Percentiles rank a stretch among this genome's conserved stretches.
phyloP scores from a whole-genome alignment of 768 basidiomycete genomes.

The Sarcodon aspratus region DNA sequence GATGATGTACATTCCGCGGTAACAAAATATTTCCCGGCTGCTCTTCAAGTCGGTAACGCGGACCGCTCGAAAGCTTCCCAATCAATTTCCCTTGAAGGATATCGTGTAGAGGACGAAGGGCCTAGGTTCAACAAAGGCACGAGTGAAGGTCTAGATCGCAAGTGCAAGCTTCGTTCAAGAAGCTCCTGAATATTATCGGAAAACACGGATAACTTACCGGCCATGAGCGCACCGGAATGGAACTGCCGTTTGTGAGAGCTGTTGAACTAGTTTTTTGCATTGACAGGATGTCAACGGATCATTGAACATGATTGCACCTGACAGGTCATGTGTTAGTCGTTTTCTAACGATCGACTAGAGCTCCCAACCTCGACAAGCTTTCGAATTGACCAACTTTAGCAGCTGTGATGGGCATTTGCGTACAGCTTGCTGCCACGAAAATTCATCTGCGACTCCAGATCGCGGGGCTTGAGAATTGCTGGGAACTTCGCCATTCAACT shows the following conservation, averaged over 20 bases:
- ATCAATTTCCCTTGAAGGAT: background rate
- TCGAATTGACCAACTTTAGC: slow-evolving; percentile 82
- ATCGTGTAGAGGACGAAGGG: background rate
- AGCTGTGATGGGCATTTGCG: slow-evolving; percentile 78
- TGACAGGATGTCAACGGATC: slow-evolving; percentile 61
- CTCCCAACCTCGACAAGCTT: slow-evolving; percentile 78
- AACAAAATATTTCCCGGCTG: too few species aligned
- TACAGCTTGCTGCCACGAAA: slow-evolving; percentile 56
- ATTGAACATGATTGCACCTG: slow-evolving; percentile 98
- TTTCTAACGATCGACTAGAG: background rate
- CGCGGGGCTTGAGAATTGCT: background rate
- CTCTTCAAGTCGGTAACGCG: too few species aligned
- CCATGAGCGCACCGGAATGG: slow-evolving; percentile 98
- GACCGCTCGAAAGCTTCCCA: background rate
- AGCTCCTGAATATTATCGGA: background rate
- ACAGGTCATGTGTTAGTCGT: background rate
- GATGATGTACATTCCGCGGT: too few species aligned
- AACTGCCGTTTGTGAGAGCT: slow-evolving; percentile 61
- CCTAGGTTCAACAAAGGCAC: slow-evolving; percentile 9
- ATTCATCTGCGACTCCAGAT: slow-evolving; percentile 1
- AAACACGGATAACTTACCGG: slow-evolving; percentile 31
- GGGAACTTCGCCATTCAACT: background rate
- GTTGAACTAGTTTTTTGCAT: slow-evolving; percentile 54
- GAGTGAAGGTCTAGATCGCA: slow-evolving; percentile 31
- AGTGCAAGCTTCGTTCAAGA: slow-evolving; percentile 7